Percentiles rank a stretch among this genome's conserved stretches.
These are phyloP conservation scores for Micractinium conductrix DNA, from an alignment of 139 green algal genomes.

Conservation along the genomic window DNA sequence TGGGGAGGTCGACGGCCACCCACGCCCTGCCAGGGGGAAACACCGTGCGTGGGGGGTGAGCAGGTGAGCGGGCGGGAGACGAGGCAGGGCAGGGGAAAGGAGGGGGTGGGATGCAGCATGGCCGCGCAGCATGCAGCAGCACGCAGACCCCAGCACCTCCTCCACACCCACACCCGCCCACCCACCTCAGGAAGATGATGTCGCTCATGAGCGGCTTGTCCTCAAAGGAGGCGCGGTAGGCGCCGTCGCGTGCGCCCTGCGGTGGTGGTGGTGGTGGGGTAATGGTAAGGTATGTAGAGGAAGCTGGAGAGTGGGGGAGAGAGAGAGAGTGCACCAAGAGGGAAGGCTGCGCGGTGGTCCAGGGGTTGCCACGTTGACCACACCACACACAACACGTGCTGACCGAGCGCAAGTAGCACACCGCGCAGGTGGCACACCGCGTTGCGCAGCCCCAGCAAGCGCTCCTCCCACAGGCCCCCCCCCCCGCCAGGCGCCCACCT, in stretches of 20 bases:
- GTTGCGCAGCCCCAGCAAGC: no score
- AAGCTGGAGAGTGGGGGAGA: no score
- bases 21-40: constrained; percentile 71
- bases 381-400: no score
- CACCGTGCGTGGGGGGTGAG: constrained; percentile 45
- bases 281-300: not conserved
- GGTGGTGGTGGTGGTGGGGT: not conserved
- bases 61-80: not conserved
- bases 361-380: no score
- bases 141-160: no score
- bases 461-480: no score
- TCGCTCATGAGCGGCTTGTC: constrained; percentile 96
- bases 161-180: not conserved
- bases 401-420: no score
- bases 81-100: not conserved
- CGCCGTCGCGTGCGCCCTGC: constrained; percentile 72
- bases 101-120: not conserved
- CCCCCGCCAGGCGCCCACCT: not conserved
- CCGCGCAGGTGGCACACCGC: no score
- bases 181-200: constrained; percentile 84
- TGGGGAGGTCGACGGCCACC: constrained; percentile 92
- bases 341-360: no score
- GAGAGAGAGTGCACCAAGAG: no score
- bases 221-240: constrained; percentile 90
- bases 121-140: not conserved